Conservation (phyloP, 805 yeast genomes). For the Myxozyma monticola region DNA sequence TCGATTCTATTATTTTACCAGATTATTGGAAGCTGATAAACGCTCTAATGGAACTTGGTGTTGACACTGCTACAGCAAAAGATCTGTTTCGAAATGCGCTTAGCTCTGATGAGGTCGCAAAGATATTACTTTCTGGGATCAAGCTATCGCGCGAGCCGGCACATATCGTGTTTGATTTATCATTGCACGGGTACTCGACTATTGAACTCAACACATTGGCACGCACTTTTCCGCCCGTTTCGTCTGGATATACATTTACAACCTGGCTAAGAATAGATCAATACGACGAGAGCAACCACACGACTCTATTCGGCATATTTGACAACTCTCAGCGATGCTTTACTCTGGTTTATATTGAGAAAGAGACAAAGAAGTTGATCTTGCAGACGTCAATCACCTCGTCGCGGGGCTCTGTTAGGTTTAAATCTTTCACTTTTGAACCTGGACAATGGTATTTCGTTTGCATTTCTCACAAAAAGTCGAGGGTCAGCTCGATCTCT, state of each 20-base stretch:
- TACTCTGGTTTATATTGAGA: slow-evolving; percentile 30
- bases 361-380: slow-evolving; percentile 24
- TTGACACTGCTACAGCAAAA: slow-evolving; percentile 22
- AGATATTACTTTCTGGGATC: slow-evolving; percentile 17
- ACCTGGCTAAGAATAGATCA: slow-evolving; percentile 30
- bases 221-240: slow-evolving; percentile 26
- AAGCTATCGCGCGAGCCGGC: slow-evolving; percentile 24
- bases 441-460: slow-evolving; percentile 33
- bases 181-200: slow-evolving; percentile 24
- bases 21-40: slow-evolving; percentile 3
- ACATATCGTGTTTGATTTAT: slow-evolving; percentile 26
- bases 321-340: slow-evolving; percentile 30
- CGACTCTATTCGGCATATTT: slow-evolving; percentile 30
- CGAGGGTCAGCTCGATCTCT: slow-evolving; percentile 30
- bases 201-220: slow-evolving; percentile 24
- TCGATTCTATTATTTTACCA: slow-evolving; percentile 1
- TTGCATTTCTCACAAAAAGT: slow-evolving; percentile 27
- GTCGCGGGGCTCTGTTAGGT: slow-evolving; percentile 26
- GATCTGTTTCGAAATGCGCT: slow-evolving; percentile 16
- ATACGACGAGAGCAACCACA: slow-evolving; percentile 23
- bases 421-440: slow-evolving; percentile 26
- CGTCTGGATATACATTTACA: slow-evolving; percentile 28
- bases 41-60: slow-evolving; percentile 25
- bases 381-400: slow-evolving; percentile 29
- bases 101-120: slow-evolving; percentile 11